phyloP scores from a whole-genome alignment of 306 rosid genomes.

The Trifolium repens region DNA sequence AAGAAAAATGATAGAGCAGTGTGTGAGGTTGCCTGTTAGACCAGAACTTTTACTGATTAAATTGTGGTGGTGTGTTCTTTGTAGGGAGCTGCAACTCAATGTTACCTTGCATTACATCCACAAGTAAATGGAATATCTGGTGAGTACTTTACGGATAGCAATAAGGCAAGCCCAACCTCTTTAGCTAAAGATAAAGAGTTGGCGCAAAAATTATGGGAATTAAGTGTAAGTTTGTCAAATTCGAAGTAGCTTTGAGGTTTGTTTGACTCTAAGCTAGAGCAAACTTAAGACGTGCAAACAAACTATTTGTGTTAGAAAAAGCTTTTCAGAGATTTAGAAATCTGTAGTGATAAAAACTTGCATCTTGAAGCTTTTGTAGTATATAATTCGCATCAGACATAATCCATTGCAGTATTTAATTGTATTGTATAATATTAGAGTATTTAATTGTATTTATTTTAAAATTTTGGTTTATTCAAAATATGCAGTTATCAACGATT shows the following conservation, averaged over 20 bases:
- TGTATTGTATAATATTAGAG: not conserved
- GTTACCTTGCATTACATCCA: constrained; percentile 80
- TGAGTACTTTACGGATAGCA: constrained; percentile 64
- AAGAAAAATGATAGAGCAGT: not conserved
- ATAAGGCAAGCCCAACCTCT: constrained; percentile 59
- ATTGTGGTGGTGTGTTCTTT: constrained; percentile 43
- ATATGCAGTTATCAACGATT: not conserved
- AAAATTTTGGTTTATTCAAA: not conserved
- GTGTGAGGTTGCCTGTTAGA: constrained; percentile 3
- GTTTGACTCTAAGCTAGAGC: not conserved
- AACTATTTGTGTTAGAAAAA: constrained; percentile 20
- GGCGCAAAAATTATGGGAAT: constrained; percentile 72
- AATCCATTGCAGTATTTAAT: not conserved
- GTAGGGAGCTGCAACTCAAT: constrained; percentile 91
- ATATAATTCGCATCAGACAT: not conserved
- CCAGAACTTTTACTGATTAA: constrained; percentile 35
- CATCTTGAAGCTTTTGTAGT: constrained; percentile 1
- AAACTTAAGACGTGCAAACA: constrained; percentile 12
- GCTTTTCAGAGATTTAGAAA: constrained; percentile 22
- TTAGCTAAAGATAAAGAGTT: constrained; percentile 61
- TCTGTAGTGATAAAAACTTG: not conserved
- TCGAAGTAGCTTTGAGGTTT: constrained; percentile 41
- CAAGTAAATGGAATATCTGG: constrained; percentile 67
- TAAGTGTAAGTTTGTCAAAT: constrained; percentile 64
- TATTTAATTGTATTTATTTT: not conserved